These are phyloP conservation scores for Botryotinia convoluta DNA, from an alignment of 2,329 filamentous ascomycete genomes.

Conservation along the genomic window DNA sequence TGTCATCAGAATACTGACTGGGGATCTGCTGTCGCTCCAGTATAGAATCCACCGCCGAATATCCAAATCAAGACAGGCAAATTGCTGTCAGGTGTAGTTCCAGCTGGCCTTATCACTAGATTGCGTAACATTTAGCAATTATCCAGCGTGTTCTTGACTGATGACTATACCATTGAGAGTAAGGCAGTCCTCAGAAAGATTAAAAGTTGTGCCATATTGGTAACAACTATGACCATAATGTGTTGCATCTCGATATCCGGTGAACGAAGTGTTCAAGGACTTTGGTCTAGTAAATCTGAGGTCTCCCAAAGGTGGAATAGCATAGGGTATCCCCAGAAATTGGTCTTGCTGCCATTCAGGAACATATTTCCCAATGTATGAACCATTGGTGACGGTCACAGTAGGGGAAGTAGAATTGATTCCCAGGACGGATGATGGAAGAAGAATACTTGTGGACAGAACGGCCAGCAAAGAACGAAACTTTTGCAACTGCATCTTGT, in stretches of 20 bases:
- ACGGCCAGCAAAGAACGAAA: background rate
- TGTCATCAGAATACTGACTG: slow-evolving; percentile 36
- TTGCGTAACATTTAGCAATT: slow-evolving; percentile 16
- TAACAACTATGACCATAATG: slow-evolving; percentile 47
- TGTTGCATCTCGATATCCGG: slow-evolving; percentile 42
- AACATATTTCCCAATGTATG: slow-evolving; percentile 30
- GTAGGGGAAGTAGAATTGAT: slow-evolving; percentile 22
- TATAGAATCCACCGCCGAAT: slow-evolving; percentile 54
- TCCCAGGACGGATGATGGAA: background rate
- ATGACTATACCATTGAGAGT: slow-evolving; percentile 40
- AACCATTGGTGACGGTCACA: slow-evolving; percentile 30
- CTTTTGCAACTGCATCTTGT: background rate
- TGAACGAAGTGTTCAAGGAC: slow-evolving; percentile 42
- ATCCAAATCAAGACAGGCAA: slow-evolving; percentile 55
- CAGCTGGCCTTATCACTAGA: slow-evolving; percentile 43
- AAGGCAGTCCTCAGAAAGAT: slow-evolving; percentile 50
- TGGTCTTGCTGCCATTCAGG: slow-evolving; percentile 38
- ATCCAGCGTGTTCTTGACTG: background rate
- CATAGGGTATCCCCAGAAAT: slow-evolving; percentile 51
- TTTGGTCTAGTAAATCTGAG: slow-evolving; percentile 43
- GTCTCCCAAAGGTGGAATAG: slow-evolving; percentile 45
- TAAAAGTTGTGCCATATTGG: slow-evolving; percentile 43
- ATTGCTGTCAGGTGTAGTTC: slow-evolving; percentile 34
- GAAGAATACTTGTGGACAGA: background rate
- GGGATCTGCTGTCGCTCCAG: slow-evolving; percentile 50